phyloP scores from a whole-genome alignment of 768 basidiomycete species.

The Leucocoprinus leucothites region DNA sequence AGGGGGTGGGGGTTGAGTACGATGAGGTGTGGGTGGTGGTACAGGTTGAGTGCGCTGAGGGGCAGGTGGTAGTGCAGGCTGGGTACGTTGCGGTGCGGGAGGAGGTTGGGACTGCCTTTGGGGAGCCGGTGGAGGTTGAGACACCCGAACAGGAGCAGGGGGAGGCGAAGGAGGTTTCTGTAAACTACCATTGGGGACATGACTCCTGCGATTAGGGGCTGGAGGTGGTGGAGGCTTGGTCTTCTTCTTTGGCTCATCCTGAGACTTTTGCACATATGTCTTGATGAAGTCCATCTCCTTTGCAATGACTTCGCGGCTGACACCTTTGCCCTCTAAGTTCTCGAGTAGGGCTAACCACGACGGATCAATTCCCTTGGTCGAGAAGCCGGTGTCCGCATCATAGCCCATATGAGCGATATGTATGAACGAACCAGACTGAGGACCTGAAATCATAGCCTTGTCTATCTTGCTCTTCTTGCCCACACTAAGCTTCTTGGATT shows the following conservation, averaged over 20 bases:
- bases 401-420: conserved; percentile 97
- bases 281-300: conserved; percentile 89
- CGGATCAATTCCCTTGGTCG: conserved; percentile 82
- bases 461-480: conserved; percentile 83
- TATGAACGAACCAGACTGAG: conserved; percentile 72
- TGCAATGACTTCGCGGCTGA: conserved; percentile 65
- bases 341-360: conserved; percentile 79
- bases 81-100: conserved; percentile 5
- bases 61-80: conserved; percentile 23
- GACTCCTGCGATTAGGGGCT: conserved; percentile 31
- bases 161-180: conserved; percentile 36
- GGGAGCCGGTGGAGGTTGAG: conserved; percentile 32
- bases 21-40: conserved; percentile 18
- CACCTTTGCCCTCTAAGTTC: conserved; percentile 59
- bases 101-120: conserved; percentile 13
- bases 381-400: conserved; percentile 83
- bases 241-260: conserved; percentile 37
- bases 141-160: conserved; percentile 25
- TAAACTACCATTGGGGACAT: conserved; percentile 24
- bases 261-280: conserved; percentile 63
- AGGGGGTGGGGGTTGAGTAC: neutral
- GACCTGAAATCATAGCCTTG: conserved; percentile 89
- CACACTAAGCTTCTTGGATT: conserved; percentile 49
- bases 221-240: conserved; percentile 54
- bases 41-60: conserved; percentile 7